These are phyloP conservation scores for Tylopilus vinaceipallidus DNA, from an alignment of 768 basidiomycete species.

Conservation along the genomic window DNA sequence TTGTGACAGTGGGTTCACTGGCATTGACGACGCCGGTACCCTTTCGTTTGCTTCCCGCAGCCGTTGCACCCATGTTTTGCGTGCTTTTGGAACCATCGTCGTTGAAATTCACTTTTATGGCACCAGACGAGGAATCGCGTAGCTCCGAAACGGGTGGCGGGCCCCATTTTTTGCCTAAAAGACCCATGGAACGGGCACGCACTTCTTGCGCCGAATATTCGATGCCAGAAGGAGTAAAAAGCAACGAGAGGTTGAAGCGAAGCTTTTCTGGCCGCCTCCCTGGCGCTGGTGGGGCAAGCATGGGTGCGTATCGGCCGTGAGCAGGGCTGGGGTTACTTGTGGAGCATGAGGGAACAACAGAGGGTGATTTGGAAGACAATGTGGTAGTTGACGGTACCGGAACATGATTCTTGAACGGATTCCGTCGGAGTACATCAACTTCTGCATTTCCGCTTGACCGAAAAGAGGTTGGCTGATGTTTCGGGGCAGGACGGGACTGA, in stretches of 20 bases:
- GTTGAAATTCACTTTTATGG: conserved; percentile 54
- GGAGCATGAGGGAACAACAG: conserved; percentile 31
- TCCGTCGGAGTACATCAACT: conserved; percentile 32
- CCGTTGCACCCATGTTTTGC: conserved; percentile 37
- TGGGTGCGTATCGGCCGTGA: conserved; percentile 59
- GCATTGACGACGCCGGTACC: conserved; percentile 40
- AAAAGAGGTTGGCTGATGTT: conserved; percentile 23
- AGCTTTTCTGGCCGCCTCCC: conserved; percentile 73
- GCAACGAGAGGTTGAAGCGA: conserved; percentile 62
- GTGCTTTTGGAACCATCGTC: conserved; percentile 51
- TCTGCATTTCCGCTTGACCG: conserved; percentile 27
- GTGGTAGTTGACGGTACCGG: conserved; percentile 33
- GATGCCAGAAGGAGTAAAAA: conserved; percentile 72
- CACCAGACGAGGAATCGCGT: conserved; percentile 34
- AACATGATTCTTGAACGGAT: conserved; percentile 38
- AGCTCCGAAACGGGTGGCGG: conserved; percentile 49
- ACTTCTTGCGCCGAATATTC: conserved; percentile 89
- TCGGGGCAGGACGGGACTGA: conserved; percentile 46
- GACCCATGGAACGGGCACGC: conserved; percentile 76
- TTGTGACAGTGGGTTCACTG: conserved; percentile 84
- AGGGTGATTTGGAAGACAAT: conserved; percentile 19
- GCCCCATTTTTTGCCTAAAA: conserved; percentile 84
- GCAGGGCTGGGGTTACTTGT: conserved; percentile 36
- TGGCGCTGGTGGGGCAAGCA: conserved; percentile 67
- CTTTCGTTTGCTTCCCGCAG: conserved; percentile 38